These are phyloP conservation scores for Bassia scoparia DNA, from an alignment of 148 eudicot species.

Conservation along the genomic window DNA sequence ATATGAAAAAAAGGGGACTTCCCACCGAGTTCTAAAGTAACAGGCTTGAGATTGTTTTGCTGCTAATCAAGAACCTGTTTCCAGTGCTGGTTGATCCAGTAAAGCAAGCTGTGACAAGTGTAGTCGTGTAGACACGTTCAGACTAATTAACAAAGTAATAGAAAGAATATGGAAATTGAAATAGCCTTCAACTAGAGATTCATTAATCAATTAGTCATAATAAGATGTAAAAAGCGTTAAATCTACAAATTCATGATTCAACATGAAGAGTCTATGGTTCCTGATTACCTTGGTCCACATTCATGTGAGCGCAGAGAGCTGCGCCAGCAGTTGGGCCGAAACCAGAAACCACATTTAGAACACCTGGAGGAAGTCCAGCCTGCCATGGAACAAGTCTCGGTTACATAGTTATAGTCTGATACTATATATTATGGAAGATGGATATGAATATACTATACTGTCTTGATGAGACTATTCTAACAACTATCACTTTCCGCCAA, in stretches of 20 bases:
- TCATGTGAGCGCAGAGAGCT: constrained; percentile 55
- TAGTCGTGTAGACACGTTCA: no score
- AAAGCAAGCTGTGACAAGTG: constrained; percentile 42
- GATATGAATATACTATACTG: no score
- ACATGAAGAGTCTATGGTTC: not conserved
- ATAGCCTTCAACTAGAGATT: not conserved
- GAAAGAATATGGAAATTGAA: not conserved
- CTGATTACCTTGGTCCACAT: constrained; percentile 55
- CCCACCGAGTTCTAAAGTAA: constrained; percentile 66
- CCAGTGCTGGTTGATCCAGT: constrained; percentile 61
- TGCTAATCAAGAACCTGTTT: constrained; percentile 40
- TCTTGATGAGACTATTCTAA: not conserved
- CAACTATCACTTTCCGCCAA: not conserved
- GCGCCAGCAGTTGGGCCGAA: constrained; percentile 66
- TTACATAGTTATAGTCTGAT: no score
- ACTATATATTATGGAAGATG: no score
- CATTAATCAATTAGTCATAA: not conserved
- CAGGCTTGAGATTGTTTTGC: constrained; percentile 54
- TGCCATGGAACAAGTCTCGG: constrained; percentile 20
- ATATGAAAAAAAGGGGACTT: constrained; percentile 63
- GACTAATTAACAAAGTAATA: not conserved
- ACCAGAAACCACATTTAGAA: constrained; percentile 56
- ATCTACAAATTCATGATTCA: not conserved
- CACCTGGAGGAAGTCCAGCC: constrained; percentile 69
- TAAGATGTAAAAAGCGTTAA: not conserved